A percentile compares a stretch with the other conserved stretches of the same genome.
Evolutionary conservation across 208 protist genomes (phyloP).

Genomic region (Leishmania mexicana): DNA sequence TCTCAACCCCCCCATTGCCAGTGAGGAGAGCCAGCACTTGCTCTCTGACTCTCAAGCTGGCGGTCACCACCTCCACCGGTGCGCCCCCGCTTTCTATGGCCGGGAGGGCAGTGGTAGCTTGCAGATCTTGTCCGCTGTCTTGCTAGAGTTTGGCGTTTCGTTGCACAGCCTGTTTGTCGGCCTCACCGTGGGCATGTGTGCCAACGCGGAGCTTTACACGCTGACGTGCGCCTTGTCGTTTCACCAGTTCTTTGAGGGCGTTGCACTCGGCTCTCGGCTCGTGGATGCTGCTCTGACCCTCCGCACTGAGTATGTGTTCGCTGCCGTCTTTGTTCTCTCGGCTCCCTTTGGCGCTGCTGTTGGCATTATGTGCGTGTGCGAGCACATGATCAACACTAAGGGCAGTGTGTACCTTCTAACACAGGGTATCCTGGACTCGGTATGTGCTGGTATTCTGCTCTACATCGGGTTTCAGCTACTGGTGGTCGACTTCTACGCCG

Average conservation of each 20-base stretch:
- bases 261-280: slow-evolving; percentile 59
- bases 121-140: slow-evolving; percentile 37
- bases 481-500: slow-evolving; percentile 59
- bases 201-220: slow-evolving; percentile 41
- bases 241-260: slow-evolving; percentile 78
- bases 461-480: slow-evolving; percentile 66
- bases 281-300: slow-evolving; percentile 46
- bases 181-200: slow-evolving; percentile 52
- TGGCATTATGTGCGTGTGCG: slow-evolving; percentile 34
- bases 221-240: slow-evolving; percentile 58
- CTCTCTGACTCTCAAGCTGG: slow-evolving; percentile 14
- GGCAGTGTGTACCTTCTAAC: slow-evolving; percentile 39
- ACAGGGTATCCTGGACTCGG: slow-evolving; percentile 48
- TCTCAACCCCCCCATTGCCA: background rate
- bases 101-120: background rate
- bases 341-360: slow-evolving; percentile 49
- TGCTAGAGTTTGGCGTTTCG: slow-evolving; percentile 63
- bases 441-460: slow-evolving; percentile 70
- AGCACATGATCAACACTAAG: slow-evolving; percentile 31
- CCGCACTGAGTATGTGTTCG: slow-evolving; percentile 38
- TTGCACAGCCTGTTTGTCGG: slow-evolving; percentile 77
- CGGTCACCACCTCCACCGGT: slow-evolving; percentile 5
- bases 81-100: slow-evolving; percentile 3
- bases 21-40: slow-evolving; percentile 26
- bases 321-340: slow-evolving; percentile 50